Conservation (phyloP, 495 filamentous ascomycete species). For the Lineolata rhizophorae region DNA sequence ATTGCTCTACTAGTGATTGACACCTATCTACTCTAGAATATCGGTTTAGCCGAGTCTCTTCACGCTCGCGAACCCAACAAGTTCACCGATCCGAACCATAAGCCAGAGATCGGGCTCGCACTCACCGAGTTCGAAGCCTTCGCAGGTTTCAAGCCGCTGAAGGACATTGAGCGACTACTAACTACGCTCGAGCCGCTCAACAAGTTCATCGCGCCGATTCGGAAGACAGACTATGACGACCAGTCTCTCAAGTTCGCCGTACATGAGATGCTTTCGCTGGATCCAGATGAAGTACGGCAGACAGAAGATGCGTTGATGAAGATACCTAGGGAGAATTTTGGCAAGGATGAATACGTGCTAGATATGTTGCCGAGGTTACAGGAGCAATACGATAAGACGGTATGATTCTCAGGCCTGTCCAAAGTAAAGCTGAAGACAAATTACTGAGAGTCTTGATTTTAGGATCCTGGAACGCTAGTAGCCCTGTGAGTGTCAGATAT, state of each 20-base stretch:
- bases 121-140: slow-evolving; percentile 62
- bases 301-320: slow-evolving; percentile 27
- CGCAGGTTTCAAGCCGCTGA: slow-evolving; percentile 48
- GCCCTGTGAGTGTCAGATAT: slow-evolving; percentile 37
- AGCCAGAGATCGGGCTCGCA: slow-evolving; percentile 64
- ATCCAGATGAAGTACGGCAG: slow-evolving; percentile 26
- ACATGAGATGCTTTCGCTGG: slow-evolving; percentile 29
- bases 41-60: slow-evolving; percentile 36
- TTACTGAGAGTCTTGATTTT: too few relatives aligned
- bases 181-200: slow-evolving; percentile 25
- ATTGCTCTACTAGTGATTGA: background rate
- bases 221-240: slow-evolving; percentile 29
- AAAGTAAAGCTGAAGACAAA: too few relatives aligned
- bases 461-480: slow-evolving; percentile 40
- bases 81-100: slow-evolving; percentile 57
- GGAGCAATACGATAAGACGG: slow-evolving; percentile 34
- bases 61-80: slow-evolving; percentile 38
- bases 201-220: slow-evolving; percentile 24
- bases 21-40: slow-evolving; percentile 19
- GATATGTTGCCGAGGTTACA: slow-evolving; percentile 40
- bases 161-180: slow-evolving; percentile 37
- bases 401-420: too few relatives aligned
- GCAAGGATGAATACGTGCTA: slow-evolving; percentile 32
- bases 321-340: slow-evolving; percentile 27
- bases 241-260: slow-evolving; percentile 37